Base-by-base conservation (phyloP, 2,329 filamentous ascomycete genomes). In the Daldinia sp. region DNA sequence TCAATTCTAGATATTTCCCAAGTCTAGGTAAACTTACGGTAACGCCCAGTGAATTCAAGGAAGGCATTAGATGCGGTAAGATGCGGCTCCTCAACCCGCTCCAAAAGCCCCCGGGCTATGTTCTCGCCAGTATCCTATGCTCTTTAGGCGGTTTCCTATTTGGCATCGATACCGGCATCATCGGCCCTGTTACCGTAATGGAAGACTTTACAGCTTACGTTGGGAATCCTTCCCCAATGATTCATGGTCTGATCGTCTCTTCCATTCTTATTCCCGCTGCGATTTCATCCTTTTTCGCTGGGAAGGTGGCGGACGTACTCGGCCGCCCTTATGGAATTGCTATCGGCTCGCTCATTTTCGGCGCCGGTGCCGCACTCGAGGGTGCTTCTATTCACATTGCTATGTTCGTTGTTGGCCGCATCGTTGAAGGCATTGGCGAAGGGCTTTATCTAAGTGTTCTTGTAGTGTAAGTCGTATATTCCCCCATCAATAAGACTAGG, bases 131-230 rank as follows among this genome's bases (percentile, higher is more conserved):
- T 27, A 54, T 68, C 3, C 50, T 66, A 29, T 66, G 64, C 52
- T 68, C 66, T 9, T 23, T 64, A n/a, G 63, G 58, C 6, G 60
- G 66, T 4, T 64, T 66, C 37, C 47, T 68, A 4, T 68, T 68
- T 50, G 63, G 73, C 48, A 70, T 74, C 39, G 76, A 78, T 35
- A 78, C 85, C 0, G 84, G 85, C 8, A 83, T 80, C 19, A 86
- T 88, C 53, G 86, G 87, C 1, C 82, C 86, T 3, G 80, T 88
- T 0, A 88, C 86, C 0, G 79, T 81, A 2, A 89, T 89, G 86
- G 68, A 77, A 0, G 74, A 77, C 13, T 89, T 86, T 71, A 76
- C 75, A 8, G 58, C 74, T 2, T 78, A 79, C 3, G 83, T 88
- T 68, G 85, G 85, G 3, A 73, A 77, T 11, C 79, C 85, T 43